These are phyloP conservation scores for Marvania coccoides DNA, from an alignment of 139 green algal genomes.

Conservation along the genomic window DNA sequence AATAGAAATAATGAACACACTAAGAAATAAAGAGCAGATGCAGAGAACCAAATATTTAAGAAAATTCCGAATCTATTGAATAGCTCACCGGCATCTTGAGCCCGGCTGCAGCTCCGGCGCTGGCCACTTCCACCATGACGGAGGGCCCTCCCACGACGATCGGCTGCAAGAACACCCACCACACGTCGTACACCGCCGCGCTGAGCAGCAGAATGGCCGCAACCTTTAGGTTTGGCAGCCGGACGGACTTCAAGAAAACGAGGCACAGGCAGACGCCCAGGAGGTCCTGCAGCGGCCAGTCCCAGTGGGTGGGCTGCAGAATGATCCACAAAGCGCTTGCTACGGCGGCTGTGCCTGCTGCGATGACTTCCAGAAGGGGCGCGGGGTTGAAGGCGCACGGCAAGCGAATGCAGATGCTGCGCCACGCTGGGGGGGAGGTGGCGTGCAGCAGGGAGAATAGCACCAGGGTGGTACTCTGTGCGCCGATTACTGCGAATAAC, in stretches of 20 bases:
- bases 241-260: conserved; percentile 56
- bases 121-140: conserved; percentile 82
- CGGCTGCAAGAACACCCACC: conserved; percentile 93
- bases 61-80: too few species aligned
- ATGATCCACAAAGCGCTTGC: conserved; percentile 16
- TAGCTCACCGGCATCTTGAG: too few species aligned
- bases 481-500: conserved; percentile 45
- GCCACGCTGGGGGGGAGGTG: background rate
- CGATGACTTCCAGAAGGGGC: conserved; percentile 3
- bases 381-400: conserved; percentile 7
- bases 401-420: background rate
- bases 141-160: conserved; percentile 57
- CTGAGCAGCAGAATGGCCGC: conserved; percentile 68
- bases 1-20: too few species aligned
- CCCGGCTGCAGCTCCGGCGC: conserved; percentile 25
- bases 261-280: conserved; percentile 63
- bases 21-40: too few species aligned
- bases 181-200: conserved; percentile 80
- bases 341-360: background rate
- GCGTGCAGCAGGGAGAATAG: conserved; percentile 8
- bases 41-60: too few species aligned
- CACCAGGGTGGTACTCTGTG: conserved; percentile 32
- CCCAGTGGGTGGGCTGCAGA: conserved; percentile 22
- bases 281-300: conserved; percentile 63
- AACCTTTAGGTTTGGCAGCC: conserved; percentile 53